phyloP scores from a whole-genome alignment of 2,329 filamentous ascomycete species.

The Capronia americana region DNA sequence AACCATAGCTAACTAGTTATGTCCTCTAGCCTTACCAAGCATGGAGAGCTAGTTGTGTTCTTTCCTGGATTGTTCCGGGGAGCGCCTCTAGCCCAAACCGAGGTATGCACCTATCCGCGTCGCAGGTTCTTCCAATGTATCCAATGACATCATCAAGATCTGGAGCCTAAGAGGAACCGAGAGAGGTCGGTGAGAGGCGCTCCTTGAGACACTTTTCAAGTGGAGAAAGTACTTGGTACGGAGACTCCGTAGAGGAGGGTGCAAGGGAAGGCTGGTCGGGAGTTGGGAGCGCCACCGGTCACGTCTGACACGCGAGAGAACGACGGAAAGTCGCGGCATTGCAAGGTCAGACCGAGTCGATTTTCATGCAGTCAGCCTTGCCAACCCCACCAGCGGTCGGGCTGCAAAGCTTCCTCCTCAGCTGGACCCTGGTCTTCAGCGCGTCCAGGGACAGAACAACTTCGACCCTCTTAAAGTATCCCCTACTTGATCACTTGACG shows the following conservation, averaged over 20 bases:
- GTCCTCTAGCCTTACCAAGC: no score
- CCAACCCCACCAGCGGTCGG: neutral
- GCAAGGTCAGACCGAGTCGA: neutral
- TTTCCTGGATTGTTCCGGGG: neutral
- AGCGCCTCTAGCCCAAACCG: neutral
- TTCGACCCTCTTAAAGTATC: neutral
- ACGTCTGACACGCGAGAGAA: neutral
- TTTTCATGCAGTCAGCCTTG: constrained; percentile 2
- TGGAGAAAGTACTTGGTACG: neutral
- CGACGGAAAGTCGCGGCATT: neutral
- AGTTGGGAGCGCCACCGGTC: neutral
- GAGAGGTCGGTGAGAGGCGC: no score
- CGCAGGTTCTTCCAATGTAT: neutral
- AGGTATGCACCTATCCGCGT: constrained; percentile 13
- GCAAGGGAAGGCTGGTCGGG: neutral
- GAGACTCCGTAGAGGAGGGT: neutral
- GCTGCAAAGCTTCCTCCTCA: neutral
- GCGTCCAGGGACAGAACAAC: constrained; percentile 4
- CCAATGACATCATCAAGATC: neutral
- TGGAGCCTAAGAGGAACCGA: no score
- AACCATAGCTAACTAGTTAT: no score
- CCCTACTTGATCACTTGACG: neutral
- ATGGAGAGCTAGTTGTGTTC: neutral
- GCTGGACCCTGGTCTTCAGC: constrained; percentile 5
- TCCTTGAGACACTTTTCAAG: neutral